phyloP scores from a whole-genome alignment of 2,329 filamentous ascomycete genomes.

The Graphiopsis chlorocephala region DNA sequence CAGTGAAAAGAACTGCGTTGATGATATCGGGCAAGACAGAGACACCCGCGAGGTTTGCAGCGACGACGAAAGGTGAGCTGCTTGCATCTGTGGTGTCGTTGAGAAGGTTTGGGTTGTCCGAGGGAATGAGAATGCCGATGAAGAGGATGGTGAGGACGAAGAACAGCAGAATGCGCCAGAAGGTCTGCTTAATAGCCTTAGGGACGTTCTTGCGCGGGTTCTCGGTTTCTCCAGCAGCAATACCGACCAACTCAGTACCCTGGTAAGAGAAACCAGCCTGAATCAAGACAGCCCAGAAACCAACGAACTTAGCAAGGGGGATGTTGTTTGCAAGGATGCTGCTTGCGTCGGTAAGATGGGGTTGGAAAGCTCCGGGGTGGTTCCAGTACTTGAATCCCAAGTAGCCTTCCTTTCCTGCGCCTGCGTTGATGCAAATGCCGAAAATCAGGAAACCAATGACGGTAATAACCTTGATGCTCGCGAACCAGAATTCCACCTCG shows the following conservation, averaged over 20 bases:
- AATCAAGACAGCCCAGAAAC: slow-evolving; percentile 57
- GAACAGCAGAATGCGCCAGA: slow-evolving; percentile 38
- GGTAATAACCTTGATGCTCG: slow-evolving; percentile 51
- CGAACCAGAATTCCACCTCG: slow-evolving; percentile 56
- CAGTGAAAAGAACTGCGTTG: slow-evolving; percentile 68
- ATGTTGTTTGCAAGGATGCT: slow-evolving; percentile 26
- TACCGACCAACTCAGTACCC: slow-evolving; percentile 54
- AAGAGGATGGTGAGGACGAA: slow-evolving; percentile 38
- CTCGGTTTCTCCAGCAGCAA: slow-evolving; percentile 52
- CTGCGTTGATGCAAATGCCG: slow-evolving; percentile 40
- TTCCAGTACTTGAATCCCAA: slow-evolving; percentile 57
- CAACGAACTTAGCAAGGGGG: slow-evolving; percentile 38
- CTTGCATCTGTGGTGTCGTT: slow-evolving; percentile 42
- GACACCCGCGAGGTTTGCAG: slow-evolving; percentile 61
- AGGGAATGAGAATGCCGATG: slow-evolving; percentile 36
- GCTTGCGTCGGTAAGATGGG: slow-evolving; percentile 22
- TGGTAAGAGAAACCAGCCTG: slow-evolving; percentile 58
- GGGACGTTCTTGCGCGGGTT: slow-evolving; percentile 50
- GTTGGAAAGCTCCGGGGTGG: slow-evolving; percentile 38
- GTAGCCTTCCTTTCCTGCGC: slow-evolving; percentile 52
- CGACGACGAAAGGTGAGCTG: slow-evolving; percentile 65
- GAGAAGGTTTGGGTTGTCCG: slow-evolving; percentile 37
- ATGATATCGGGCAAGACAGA: slow-evolving; percentile 61
- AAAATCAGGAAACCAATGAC: slow-evolving; percentile 47
- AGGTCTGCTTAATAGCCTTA: slow-evolving; percentile 36